Base-by-base conservation (phyloP, 2,329 filamentous ascomycete genomes). In the Fusarium sp. region DNA sequence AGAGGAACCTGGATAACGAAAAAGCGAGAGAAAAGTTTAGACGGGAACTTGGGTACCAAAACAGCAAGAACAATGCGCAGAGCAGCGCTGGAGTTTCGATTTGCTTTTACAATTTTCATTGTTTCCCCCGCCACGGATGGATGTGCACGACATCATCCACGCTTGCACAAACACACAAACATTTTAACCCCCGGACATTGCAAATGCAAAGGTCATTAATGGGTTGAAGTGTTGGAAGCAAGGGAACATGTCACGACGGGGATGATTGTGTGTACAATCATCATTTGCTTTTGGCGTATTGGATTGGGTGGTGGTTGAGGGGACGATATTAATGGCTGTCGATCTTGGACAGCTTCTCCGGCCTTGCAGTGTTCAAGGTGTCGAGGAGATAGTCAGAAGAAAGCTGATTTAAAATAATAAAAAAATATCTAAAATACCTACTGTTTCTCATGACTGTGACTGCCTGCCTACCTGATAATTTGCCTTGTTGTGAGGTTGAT, bases 11-110 rank as follows among this genome's bases (percentile, higher is more conserved):
- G 65, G 55, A 67, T 58, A 49, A 61, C 62, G 65, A 60, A 70
- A 70, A 70, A 61, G 52, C 62, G 41, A 57, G 71, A 68, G 62
- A 74, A 74, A 75, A 69, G 57, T 72, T 70, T 75, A 75, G 73
- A 75, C 52, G 69, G 71, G 45, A 65, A 37, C 25, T 59, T 30
- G 41, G 53, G 47, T 51, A 62, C 55, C 55, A 62, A 72, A 61
- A 67, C 65, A 65, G 57, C 62, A 64, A 57, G 54, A 58, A 25
- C 32, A 52, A 40, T 41, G 59, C 53, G 65, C 56, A 48, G 24
- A 65, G 56, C 44, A 46, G 30, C 59, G 55, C 61, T 64, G 71
- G 72, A 72, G 72, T 74, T 73, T 73, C 62, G 58, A 56, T 56
- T 57, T 65, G 63, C 59, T 61, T 61, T 63, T 65, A 12, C 10